Evolutionary conservation across 2,329 filamentous ascomycete genomes (phyloP), one percentile per base, ranked within the genome.

Genomic region (Cladosporium cucumerinum): DNA sequence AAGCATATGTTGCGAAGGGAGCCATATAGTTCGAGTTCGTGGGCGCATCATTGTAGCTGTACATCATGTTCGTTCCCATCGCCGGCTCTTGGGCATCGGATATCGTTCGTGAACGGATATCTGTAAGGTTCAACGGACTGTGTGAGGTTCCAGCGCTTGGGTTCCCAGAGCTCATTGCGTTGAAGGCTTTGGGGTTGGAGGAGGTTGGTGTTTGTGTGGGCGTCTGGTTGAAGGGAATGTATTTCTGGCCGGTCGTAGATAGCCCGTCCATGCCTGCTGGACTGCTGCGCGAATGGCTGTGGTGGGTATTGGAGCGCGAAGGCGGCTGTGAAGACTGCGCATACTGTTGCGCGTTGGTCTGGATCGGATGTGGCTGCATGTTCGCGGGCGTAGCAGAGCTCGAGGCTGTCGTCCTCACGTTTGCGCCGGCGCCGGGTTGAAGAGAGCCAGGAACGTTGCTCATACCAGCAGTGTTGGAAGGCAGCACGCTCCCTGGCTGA

Each of bases 1-100:
- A 94, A 14, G 95, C 94, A 77, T 98, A 99, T 63, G 96, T 89
- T 16, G 93, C 90, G 92, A 95, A 99, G 0, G 94, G 93, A 5
- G 94, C 93, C 68, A 96, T 81, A 75, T 97, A 97, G 76, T 94
- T 97, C 82, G 92, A 96, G 68, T 94, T 96, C 6, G 75, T 91
- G 78, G 75, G 89, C 67, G 86, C 76, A 74, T 86, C 86, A 68
- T 87, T 86, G 60, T 87, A 82, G 73, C 93, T 90, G 74, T 89
- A 89, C 60, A 77, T 78, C 16, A 72, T 77, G 52, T 81, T 81
- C 2, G 84, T 81, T 34, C 88, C 88, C 49, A 87, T 83, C 16
- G 85, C 81, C 58, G 87, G 86, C 70, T 96, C 92, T 21, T 88
- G 88, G 73, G 95, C 85, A 75, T 86, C 88, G 59, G 91, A 93